A percentile compares a stretch with the other conserved stretches of the same genome.
phyloP scores from a whole-genome alignment of 257 asterid species.

The Nicotiana noctiflora region DNA sequence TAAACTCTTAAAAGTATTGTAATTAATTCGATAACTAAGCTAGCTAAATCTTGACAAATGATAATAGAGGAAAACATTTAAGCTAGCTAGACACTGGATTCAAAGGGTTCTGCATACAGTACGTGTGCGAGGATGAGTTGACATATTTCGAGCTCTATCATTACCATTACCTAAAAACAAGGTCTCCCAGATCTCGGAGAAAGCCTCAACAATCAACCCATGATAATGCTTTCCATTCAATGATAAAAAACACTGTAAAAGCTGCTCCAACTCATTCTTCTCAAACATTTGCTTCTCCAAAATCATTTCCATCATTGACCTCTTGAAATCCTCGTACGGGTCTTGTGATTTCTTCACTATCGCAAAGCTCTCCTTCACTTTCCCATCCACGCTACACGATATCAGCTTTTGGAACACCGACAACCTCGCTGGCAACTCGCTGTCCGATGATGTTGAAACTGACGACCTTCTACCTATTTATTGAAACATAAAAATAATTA shows the following conservation, averaged over 20 bases:
- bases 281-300: conserved; percentile 82
- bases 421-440: conserved; percentile 54
- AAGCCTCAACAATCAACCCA: conserved; percentile 53
- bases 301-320: conserved; percentile 88
- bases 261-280: conserved; percentile 56
- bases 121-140: conserved; percentile 9
- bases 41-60: too few relatives aligned
- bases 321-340: conserved; percentile 78
- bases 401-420: conserved; percentile 65
- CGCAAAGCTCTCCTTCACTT: conserved; percentile 87
- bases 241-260: conserved; percentile 70
- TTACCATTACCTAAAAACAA: conserved; percentile 25
- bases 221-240: conserved; percentile 61
- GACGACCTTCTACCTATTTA: conserved; percentile 1
- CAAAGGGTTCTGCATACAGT: not conserved
- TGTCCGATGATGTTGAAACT: conserved; percentile 21
- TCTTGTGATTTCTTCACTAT: conserved; percentile 72
- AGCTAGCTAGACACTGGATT: not conserved
- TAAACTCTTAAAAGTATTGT: too few relatives aligned
- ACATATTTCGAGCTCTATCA: conserved; percentile 8
- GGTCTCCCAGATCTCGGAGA: conserved; percentile 60
- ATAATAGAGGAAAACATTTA: too few relatives aligned
- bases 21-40: too few relatives aligned
- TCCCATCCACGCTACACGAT: conserved; percentile 64
- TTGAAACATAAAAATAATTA: not conserved